Conservation (phyloP, 169 alveolate genomes). For the Plasmodium berghei region DNA sequence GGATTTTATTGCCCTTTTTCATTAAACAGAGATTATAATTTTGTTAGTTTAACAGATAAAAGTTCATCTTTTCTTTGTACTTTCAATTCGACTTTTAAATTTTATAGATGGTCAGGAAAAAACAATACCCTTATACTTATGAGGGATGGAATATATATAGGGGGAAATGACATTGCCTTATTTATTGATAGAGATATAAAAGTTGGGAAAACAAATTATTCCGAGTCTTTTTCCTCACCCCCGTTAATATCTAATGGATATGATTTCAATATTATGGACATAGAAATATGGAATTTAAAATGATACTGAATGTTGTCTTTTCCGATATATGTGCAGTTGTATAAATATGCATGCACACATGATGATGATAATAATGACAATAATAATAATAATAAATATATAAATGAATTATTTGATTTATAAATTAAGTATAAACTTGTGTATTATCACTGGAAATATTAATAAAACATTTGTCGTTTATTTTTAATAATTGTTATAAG, state of each 20-base stretch:
- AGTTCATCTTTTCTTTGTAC: constrained; percentile 67
- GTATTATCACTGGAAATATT: no score
- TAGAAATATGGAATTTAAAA: constrained; percentile 57
- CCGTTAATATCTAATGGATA: constrained; percentile 37
- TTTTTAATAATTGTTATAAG: no score
- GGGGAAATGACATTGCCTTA: constrained; percentile 68
- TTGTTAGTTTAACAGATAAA: constrained; percentile 46
- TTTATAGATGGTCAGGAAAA: constrained; percentile 72
- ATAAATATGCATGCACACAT: no score
- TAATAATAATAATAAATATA: no score
- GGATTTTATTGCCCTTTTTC: constrained; percentile 76
- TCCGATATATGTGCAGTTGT: no score
- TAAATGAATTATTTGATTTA: no score
- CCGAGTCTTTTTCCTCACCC: constrained; percentile 64
- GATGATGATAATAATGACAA: no score
- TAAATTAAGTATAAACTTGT: no score
- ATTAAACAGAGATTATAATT: constrained; percentile 54
- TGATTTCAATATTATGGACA: constrained; percentile 66
- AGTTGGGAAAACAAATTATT: constrained; percentile 46
- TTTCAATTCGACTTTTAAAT: constrained; percentile 48
- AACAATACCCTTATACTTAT: constrained; percentile 47
- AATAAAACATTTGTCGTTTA: no score
- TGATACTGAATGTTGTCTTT: neutral
- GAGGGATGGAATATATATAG: constrained; percentile 67
- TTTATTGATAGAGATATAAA: constrained; percentile 53